Evolutionary conservation across 495 filamentous ascomycete species (phyloP), one percentile per base, ranked within the genome.

Genomic region (Entonaema liquescens): DNA sequence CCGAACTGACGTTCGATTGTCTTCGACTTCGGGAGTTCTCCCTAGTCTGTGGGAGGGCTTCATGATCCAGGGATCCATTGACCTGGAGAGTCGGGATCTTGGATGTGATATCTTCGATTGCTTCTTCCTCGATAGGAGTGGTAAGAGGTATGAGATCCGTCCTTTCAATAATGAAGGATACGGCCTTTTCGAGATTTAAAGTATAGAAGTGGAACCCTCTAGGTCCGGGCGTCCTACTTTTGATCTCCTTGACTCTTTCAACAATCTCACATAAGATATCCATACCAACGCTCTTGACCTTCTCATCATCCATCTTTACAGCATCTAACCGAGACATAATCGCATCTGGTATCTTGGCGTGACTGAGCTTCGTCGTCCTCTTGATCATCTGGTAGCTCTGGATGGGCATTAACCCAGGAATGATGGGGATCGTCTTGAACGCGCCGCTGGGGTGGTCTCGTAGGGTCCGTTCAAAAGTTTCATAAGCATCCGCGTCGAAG

Each of bases 141-240:
- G 80, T 81, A 0, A 84, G 79, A 11, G 91, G 90, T 60, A 98
- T 95, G 23, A 99, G 87, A n/a, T 91, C 83, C 49, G 89, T 92
- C 47, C 90, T 82, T 81, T 98, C 95, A 4, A 98, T 79, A 60
- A 99, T 92, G 73, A 97, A 97, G 0, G 94, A 90, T 3, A 99
- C 93, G 1, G 93, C 93, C 79, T 99, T 99, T 77, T 99, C 95
- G 11, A 99, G 83, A 78, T 99, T 99, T 33, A 99, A 82, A 0
- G 96, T 98, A 72, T 97, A 99, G 82, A 99, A 99, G 74, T 99
- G 95, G 82, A 97, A 98, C 13, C 95, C 95, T 61, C 88, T 85
- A 12, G 87, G 89, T 2, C 84, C 83, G 2, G 85, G 82, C 13
- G 79, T 79, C 70, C 79, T 76, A 70, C 76, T 81, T 55, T 87